Percentiles rank a stretch among this genome's conserved stretches.
Conservation (phyloP, 2,329 filamentous ascomycete species). For the Magnaporthiopsis incrustans region DNA sequence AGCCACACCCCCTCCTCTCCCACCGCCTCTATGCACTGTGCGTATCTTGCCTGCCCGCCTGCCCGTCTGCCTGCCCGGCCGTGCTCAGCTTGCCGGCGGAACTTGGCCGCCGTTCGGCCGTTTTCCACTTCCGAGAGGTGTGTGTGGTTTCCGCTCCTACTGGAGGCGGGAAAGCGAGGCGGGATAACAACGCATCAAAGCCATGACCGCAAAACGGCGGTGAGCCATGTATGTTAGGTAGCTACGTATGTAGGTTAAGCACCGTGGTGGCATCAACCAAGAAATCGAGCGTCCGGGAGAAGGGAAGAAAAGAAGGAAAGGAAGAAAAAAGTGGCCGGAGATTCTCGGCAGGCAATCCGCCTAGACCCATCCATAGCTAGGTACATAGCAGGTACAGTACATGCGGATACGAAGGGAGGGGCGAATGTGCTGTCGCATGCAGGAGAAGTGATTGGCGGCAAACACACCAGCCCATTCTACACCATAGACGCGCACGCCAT, state of each 20-base stretch:
- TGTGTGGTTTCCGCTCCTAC: neutral
- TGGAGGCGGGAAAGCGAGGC: neutral
- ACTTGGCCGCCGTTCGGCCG: neutral
- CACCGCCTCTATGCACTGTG: too few species aligned
- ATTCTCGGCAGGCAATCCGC: too few species aligned
- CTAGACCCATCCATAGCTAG: too few species aligned
- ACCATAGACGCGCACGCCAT: too few species aligned
- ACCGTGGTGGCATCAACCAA: neutral
- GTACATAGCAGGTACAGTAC: too few species aligned
- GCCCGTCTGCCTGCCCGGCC: too few species aligned
- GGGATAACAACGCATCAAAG: neutral
- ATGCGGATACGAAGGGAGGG: too few species aligned
- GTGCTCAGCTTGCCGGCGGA: neutral
- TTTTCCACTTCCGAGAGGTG: neutral
- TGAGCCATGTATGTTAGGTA: neutral
- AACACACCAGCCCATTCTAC: too few species aligned
- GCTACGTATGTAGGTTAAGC: neutral
- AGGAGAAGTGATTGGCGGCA: neutral
- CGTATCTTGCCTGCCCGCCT: neutral
- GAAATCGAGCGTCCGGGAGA: neutral
- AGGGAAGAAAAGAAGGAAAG: neutral
- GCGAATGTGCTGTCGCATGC: too few species aligned
- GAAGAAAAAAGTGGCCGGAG: too few species aligned
- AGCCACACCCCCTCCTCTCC: neutral
- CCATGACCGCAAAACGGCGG: too few species aligned